Conservation (phyloP, 106 monocot genomes). For the Phalaenopsis aphrodite region DNA sequence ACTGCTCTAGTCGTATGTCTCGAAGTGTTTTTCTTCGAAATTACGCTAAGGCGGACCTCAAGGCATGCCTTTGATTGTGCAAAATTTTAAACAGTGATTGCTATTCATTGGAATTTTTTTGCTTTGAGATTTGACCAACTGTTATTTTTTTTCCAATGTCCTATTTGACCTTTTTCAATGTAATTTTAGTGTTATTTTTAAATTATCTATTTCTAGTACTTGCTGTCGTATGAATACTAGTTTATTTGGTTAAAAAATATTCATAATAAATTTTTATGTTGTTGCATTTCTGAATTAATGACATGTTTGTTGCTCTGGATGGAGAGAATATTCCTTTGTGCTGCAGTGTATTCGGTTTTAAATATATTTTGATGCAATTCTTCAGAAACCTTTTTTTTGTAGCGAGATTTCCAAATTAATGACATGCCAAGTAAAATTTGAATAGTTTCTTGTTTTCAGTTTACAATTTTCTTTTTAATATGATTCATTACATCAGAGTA, state of each 20-base stretch:
- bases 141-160: background rate
- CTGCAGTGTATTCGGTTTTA: background rate
- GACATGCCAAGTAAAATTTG: no score
- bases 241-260: background rate
- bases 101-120: background rate
- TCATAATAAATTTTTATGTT: background rate
- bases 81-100: no score
- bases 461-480: background rate
- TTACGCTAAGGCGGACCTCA: no score
- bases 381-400: background rate
- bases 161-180: background rate
- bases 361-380: background rate
- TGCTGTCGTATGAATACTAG: background rate
- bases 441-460: background rate
- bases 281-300: background rate
- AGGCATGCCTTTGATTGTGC: no score
- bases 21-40: no score
- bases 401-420: no score
- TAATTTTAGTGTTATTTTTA: background rate
- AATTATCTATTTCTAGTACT: background rate
- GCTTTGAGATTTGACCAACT: background rate
- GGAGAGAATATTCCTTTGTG: no score
- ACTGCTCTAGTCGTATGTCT: no score
- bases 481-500: background rate
- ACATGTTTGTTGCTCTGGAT: background rate